Conservation (phyloP, 306 rosid genomes). For the Sicyos baderoa region DNA sequence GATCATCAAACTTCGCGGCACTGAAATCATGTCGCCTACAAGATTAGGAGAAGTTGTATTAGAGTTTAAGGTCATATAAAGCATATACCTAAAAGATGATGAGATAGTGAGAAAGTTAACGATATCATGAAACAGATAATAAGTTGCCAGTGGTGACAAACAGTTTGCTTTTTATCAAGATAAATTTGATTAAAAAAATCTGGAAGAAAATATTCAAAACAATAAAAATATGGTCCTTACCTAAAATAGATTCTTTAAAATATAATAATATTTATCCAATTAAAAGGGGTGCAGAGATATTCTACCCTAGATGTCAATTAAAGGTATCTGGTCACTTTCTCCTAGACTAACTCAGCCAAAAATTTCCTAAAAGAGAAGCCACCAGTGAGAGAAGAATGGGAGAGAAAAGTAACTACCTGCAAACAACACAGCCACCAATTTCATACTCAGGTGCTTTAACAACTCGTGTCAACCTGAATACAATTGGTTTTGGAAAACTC, state of each 20-base stretch:
- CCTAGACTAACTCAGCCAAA: neutral
- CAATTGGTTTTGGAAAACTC: constrained; percentile 55
- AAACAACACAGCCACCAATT: constrained; percentile 95
- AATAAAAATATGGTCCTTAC: neutral
- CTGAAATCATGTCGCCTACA: constrained; percentile 84
- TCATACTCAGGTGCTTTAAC: constrained; percentile 77
- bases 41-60: neutral
- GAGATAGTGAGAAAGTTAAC: neutral
- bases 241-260: neutral
- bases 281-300: too few species aligned
- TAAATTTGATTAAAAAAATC: too few species aligned
- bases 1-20: constrained; percentile 80
- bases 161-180: neutral
- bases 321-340: neutral
- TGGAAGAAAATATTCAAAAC: too few species aligned
- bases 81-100: neutral
- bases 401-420: constrained; percentile 53
- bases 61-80: neutral
- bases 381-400: neutral
- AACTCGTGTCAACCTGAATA: constrained; percentile 73
- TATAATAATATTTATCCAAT: neutral
- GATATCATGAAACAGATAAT: neutral
- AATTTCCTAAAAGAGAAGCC: neutral
- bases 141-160: too few species aligned
- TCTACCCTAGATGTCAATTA: neutral